Percentiles rank a stretch among this genome's conserved stretches.
phyloP scores from a whole-genome alignment of 768 basidiomycete genomes.

The Phanerochaete sordida region DNA sequence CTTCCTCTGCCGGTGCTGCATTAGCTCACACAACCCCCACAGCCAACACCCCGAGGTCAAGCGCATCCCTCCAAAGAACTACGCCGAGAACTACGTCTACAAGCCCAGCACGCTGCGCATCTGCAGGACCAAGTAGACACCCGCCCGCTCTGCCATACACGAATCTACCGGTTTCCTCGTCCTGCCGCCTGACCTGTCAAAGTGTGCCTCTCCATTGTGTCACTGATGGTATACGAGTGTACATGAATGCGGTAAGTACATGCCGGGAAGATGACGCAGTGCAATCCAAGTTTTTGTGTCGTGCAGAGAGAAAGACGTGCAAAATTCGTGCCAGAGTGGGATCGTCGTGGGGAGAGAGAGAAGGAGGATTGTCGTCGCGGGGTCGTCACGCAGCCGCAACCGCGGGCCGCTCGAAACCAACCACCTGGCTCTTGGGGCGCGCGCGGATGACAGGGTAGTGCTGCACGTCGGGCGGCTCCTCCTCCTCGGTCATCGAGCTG shows the following conservation, averaged over 20 bases:
- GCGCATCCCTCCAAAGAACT: constrained; percentile 82
- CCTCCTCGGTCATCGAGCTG: constrained; percentile 47
- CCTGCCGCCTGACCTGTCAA: neutral
- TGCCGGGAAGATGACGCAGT: neutral
- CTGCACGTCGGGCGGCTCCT: constrained; percentile 36
- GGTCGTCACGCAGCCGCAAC: constrained; percentile 1
- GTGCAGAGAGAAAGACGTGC: neutral
- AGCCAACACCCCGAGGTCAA: constrained; percentile 49
- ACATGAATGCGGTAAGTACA: neutral
- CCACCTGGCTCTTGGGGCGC: constrained; percentile 53
- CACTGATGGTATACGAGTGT: neutral
- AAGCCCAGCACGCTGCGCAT: constrained; percentile 76
- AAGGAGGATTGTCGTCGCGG: neutral
- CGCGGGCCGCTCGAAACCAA: constrained; percentile 50
- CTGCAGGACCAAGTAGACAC: constrained; percentile 82
- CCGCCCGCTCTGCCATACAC: neutral
- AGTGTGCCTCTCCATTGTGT: neutral
- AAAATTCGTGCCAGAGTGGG: neutral
- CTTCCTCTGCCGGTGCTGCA: neutral
- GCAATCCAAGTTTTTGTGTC: neutral
- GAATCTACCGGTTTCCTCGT: neutral
- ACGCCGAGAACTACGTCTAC: constrained; percentile 90
- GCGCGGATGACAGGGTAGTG: constrained; percentile 54
- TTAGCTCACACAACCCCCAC: constrained; percentile 31
- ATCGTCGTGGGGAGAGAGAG: too few species aligned